These are phyloP conservation scores for Oryza australiensis DNA, from an alignment of 176 grass and related monocot genomes.

Conservation along the genomic window DNA sequence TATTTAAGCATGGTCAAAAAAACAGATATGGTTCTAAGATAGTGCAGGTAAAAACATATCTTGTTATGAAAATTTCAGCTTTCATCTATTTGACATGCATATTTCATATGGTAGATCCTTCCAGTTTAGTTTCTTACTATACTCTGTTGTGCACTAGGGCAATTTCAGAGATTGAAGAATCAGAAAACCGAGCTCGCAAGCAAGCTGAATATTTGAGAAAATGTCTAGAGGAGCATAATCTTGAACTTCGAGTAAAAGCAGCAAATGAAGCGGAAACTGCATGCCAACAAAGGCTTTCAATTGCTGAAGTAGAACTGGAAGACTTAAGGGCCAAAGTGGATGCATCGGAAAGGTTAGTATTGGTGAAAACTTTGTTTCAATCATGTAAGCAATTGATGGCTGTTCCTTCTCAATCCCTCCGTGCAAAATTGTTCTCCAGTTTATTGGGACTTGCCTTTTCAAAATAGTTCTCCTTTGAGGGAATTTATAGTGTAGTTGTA, in stretches of 20 bases:
- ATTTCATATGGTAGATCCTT: conserved; percentile 27
- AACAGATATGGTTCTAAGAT: no score
- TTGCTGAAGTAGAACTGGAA: conserved; percentile 77
- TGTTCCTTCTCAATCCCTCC: not conserved
- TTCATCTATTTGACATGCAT: conserved; percentile 16
- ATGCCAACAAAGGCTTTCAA: conserved; percentile 82
- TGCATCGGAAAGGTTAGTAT: conserved; percentile 79
- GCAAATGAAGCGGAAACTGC: conserved; percentile 97
- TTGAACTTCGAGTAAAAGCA: conserved; percentile 94
- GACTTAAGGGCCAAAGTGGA: conserved; percentile 69
- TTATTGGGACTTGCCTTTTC: not conserved
- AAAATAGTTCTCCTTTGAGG: not conserved
- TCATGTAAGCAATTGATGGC: conserved; percentile 23
- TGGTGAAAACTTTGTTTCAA: conserved; percentile 22
- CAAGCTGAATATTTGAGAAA: conserved; percentile 73
- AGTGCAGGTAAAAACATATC: not conserved
- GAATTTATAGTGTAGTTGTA: not conserved
- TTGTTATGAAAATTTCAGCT: conserved; percentile 2
- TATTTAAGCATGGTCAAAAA: no score
- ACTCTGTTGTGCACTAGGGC: conserved; percentile 48
- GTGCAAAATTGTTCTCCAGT: not conserved
- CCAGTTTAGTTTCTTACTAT: conserved; percentile 26
- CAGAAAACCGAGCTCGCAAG: conserved; percentile 68
- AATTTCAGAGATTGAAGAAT: conserved; percentile 82
- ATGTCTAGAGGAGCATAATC: conserved; percentile 74